Evolutionary conservation across 495 filamentous ascomycete species (phyloP).

Genomic region (Filosporella fistucella): DNA sequence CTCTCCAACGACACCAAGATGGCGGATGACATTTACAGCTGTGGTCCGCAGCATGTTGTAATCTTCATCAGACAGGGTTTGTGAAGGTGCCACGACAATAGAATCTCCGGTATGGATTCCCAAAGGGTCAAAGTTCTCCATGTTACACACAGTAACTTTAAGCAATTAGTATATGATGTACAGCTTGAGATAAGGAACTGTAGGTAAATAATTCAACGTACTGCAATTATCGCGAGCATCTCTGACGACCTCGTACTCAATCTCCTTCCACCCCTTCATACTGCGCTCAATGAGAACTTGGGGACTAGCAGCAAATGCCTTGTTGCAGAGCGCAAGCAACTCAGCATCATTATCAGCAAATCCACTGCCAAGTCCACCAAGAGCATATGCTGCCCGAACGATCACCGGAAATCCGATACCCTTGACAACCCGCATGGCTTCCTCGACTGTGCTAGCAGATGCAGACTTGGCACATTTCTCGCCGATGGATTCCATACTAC

Average conservation of each 20-base stretch:
- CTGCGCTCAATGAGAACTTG: slow-evolving; percentile 95
- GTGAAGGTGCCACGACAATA: slow-evolving; percentile 95
- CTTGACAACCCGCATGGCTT: slow-evolving; percentile 79
- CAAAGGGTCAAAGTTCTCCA: slow-evolving; percentile 99
- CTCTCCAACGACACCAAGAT: slow-evolving; percentile 94
- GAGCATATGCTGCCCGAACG: slow-evolving; percentile 91
- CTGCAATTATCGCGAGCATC: slow-evolving; percentile 97
- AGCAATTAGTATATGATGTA: too few relatives aligned
- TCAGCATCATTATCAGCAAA: slow-evolving; percentile 91
- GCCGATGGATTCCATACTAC: slow-evolving; percentile 96
- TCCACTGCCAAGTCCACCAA: slow-evolving; percentile 92
- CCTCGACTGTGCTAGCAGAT: slow-evolving; percentile 80
- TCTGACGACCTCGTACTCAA: slow-evolving; percentile 97
- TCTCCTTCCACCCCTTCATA: slow-evolving; percentile 99
- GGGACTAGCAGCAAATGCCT: slow-evolving; percentile 90
- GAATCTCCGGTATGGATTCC: slow-evolving; percentile 98
- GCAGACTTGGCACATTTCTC: slow-evolving; percentile 98
- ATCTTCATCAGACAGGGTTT: slow-evolving; percentile 95
- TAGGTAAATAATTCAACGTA: too few relatives aligned
- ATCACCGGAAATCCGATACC: slow-evolving; percentile 94
- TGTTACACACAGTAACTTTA: slow-evolving; percentile 99
- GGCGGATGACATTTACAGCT: slow-evolving; percentile 97
- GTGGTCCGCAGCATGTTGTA: slow-evolving; percentile 99
- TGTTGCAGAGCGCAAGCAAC: slow-evolving; percentile 85
- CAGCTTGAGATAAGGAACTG: too few relatives aligned